Evolutionary conservation across 371 early-diverging fungal species (phyloP), one percentile per base, ranked within the genome.

Genomic region (Mucor mucedo): DNA sequence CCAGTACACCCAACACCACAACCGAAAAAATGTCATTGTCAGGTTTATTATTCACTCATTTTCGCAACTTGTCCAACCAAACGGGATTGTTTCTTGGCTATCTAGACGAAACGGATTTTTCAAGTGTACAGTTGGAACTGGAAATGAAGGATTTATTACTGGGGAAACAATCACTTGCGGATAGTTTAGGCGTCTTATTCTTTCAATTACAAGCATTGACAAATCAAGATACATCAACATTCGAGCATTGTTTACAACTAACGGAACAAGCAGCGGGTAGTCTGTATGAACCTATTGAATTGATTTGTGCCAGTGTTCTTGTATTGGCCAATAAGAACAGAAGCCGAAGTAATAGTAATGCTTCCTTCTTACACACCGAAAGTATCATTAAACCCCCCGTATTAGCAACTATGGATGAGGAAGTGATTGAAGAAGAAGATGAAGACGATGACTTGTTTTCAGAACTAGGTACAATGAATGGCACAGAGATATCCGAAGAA

Each of bases 161-260:
- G 2, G 61, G 65, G 0, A 66, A 69, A 32, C 71, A 69, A 33
- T 62, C 75, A 0, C 62, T 92, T 13, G 84, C 84, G 69, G 87
- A 89, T 61, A 78, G 79, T 27, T 78, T 91, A 28, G 87, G 90
- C 0, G 66, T 84, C 2, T 69, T 91, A 10, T 86, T 91, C 48
- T 85, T 81, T 70, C 77, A 82, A 5, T 76, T 88, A 14, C 88
- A 88, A 58, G 66, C 77, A 8, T 76, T 88, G 1, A 88, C 90
- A 4, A 67, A 80, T 33, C 65, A 65, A 9, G 7, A 29, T 4
- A 44, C 33, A 2, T 9, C n/a, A 5, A 30, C 55, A 14, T 53
- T 70, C 5, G 41, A 44, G 0, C 45, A 33, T 1, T 47, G 49
- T 6, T 33, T 69, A n/a, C 32, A 52, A 9, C 64, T 65, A 14